Conservation (phyloP, 2,329 filamentous ascomycete genomes). For the Diplodia scrobiculata region DNA sequence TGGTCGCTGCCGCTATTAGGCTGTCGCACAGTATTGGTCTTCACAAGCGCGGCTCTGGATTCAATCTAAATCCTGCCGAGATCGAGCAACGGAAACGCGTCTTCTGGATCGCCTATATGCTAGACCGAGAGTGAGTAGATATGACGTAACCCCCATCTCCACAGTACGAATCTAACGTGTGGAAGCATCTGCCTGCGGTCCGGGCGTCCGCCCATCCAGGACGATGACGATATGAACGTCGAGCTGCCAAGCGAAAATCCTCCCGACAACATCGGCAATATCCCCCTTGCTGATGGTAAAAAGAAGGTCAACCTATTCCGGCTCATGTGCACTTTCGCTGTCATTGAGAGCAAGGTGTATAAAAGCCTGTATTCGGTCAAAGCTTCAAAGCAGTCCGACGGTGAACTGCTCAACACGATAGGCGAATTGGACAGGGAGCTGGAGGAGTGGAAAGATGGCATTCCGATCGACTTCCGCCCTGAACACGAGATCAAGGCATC, state of each 20-base stretch:
- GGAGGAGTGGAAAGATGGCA: slow-evolving; percentile 94
- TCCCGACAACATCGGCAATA: slow-evolving; percentile 89
- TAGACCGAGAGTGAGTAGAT: slow-evolving; percentile 68
- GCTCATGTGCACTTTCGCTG: slow-evolving; percentile 85
- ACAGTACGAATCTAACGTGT: slow-evolving; percentile 32
- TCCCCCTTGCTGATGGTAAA: slow-evolving; percentile 83
- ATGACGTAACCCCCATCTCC: not conserved
- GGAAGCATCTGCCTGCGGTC: slow-evolving; percentile 67
- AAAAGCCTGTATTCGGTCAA: slow-evolving; percentile 89
- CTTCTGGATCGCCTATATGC: slow-evolving; percentile 75
- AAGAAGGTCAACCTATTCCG: slow-evolving; percentile 94
- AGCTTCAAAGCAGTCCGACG: slow-evolving; percentile 86
- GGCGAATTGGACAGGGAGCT: slow-evolving; percentile 81
- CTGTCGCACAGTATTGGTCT: slow-evolving; percentile 91
- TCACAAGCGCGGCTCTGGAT: slow-evolving; percentile 88
- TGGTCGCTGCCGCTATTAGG: slow-evolving; percentile 87
- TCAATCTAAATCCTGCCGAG: slow-evolving; percentile 90
- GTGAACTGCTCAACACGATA: slow-evolving; percentile 91
- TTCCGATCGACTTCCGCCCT: slow-evolving; percentile 93
- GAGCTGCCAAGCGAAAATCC: slow-evolving; percentile 91
- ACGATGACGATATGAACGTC: slow-evolving; percentile 89
- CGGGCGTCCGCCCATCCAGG: slow-evolving; percentile 70
- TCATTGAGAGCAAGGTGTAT: slow-evolving; percentile 93
- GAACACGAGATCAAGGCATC: slow-evolving; percentile 94
- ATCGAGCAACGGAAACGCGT: slow-evolving; percentile 84